Evolutionary conservation across 306 rosid genomes (phyloP).

Genomic region (Psophocarpus tetragonolobus): DNA sequence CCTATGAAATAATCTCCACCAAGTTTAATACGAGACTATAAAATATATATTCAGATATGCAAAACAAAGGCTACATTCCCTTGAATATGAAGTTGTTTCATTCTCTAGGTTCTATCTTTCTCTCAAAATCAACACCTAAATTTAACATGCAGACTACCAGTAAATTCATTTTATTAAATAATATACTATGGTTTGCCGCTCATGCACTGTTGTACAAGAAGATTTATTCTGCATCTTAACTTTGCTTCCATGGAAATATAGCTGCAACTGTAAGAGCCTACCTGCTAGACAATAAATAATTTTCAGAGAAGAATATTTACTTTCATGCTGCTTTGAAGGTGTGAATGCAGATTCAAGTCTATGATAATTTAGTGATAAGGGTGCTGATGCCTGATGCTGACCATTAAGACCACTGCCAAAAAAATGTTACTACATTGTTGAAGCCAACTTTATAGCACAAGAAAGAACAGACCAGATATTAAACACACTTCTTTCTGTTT

Average conservation of each 20-base stretch:
- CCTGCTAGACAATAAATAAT: not conserved
- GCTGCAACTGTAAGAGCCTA: slow-evolving; percentile 2
- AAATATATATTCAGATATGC: not conserved
- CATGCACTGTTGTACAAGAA: not conserved
- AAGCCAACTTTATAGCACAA: not conserved
- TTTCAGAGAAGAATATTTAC: not conserved
- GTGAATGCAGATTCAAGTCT: not conserved
- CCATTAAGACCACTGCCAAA: not conserved
- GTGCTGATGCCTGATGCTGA: slow-evolving; percentile 9
- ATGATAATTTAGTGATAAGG: not conserved
- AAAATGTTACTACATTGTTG: not conserved
- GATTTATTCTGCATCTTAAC: not conserved
- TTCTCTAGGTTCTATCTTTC: not conserved
- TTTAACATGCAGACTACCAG: too few relatives aligned
- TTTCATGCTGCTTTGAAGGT: not conserved
- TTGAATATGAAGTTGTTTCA: not conserved
- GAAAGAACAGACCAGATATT: not conserved
- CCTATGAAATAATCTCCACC: not conserved
- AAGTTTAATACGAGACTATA: not conserved
- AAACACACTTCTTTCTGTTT: not conserved
- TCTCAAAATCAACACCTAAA: too few relatives aligned
- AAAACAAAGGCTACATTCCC: not conserved
- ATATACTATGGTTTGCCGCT: not conserved
- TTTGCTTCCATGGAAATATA: not conserved
- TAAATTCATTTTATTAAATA: too few relatives aligned